These are phyloP conservation scores for Camellia oleifera DNA, from an alignment of 179 eudicot genomes.

Conservation along the genomic window DNA sequence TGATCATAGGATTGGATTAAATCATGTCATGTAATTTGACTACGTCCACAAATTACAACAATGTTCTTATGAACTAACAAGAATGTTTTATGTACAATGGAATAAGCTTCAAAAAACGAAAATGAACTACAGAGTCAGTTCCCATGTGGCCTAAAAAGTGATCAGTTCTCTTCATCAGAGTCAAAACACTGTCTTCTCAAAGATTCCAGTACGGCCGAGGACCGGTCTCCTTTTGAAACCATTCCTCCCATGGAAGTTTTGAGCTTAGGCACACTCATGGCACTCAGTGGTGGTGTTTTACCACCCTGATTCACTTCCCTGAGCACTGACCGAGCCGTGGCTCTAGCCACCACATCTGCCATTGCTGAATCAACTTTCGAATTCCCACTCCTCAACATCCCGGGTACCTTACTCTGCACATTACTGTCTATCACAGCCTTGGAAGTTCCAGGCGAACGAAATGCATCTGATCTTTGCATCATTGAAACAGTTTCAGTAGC, in stretches of 20 bases:
- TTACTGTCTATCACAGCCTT: conserved; percentile 17
- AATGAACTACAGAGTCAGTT: not conserved
- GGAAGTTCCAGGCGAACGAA: conserved; percentile 38
- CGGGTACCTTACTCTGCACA: conserved; percentile 18
- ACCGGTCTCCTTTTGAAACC: conserved; percentile 28
- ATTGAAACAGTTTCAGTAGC: conserved; percentile 60
- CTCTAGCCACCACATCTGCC: conserved; percentile 68
- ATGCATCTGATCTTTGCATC: conserved; percentile 31
- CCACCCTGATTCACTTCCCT: conserved; percentile 64
- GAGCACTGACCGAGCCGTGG: conserved; percentile 66
- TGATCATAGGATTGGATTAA: not conserved
- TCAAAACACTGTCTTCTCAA: conserved; percentile 69
- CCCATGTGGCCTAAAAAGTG: not conserved
- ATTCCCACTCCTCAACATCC: conserved; percentile 29
- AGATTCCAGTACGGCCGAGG: conserved; percentile 61
- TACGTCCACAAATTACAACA: not conserved
- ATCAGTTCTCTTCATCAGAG: conserved; percentile 77
- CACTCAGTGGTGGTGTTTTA: conserved; percentile 62
- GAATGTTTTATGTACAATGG: not conserved
- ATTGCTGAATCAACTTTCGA: conserved; percentile 65
- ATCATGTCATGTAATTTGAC: not conserved
- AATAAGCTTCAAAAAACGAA: not conserved
- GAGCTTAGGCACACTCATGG: conserved; percentile 70
- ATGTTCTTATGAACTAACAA: not conserved
- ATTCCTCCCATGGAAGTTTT: conserved; percentile 34